Evolutionary conservation across 139 green algal species (phyloP).

Genomic region (Ettlia oleoabundans): DNA sequence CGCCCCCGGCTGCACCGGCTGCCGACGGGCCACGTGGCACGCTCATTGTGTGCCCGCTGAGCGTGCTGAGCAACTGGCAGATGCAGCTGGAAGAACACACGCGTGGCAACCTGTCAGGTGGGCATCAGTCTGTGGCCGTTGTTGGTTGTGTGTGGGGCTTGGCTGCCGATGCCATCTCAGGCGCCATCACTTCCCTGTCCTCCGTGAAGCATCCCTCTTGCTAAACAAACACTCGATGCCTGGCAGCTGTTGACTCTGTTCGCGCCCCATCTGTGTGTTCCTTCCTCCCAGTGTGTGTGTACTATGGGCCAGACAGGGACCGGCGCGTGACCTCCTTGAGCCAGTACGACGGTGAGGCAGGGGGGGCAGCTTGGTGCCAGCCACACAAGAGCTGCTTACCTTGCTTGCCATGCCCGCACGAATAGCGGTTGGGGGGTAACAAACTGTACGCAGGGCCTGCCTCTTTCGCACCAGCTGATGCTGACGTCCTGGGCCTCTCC

Average conservation of each 20-base stretch:
- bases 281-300: slow-evolving; percentile 38
- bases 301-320: slow-evolving; percentile 56
- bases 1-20: slow-evolving; percentile 14
- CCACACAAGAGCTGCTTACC: too few species aligned
- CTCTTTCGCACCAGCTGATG: too few species aligned
- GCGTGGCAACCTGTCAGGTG: slow-evolving; percentile 46
- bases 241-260: too few species aligned
- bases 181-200: too few species aligned
- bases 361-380: too few species aligned
- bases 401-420: too few species aligned
- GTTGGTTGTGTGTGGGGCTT: background rate
- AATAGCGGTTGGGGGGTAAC: too few species aligned
- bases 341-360: slow-evolving; percentile 22
- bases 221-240: too few species aligned
- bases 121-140: background rate
- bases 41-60: slow-evolving; percentile 74
- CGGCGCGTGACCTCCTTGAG: background rate
- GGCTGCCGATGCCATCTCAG: too few species aligned
- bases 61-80: slow-evolving; percentile 70
- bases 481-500: too few species aligned
- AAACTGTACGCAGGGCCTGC: too few species aligned
- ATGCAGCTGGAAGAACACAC: slow-evolving; percentile 74
- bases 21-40: slow-evolving; percentile 56
- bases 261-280: background rate
- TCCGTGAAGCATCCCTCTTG: too few species aligned